These are phyloP conservation scores for Lyophyllum semitale DNA, from an alignment of 768 basidiomycete genomes.

Conservation along the genomic window DNA sequence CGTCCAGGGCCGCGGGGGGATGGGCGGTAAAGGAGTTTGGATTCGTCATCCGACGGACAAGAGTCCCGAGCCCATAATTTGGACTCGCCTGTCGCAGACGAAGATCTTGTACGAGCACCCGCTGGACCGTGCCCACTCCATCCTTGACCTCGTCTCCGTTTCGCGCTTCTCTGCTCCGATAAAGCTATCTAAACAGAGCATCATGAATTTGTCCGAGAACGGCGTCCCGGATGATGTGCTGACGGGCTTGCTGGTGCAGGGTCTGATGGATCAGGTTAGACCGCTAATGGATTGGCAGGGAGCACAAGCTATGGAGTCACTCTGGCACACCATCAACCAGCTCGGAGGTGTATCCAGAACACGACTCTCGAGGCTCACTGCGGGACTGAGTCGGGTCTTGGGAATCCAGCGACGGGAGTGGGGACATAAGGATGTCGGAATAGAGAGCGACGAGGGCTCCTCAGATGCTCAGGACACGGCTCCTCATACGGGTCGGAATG, in stretches of 20 bases:
- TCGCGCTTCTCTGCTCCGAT: constrained; percentile 44
- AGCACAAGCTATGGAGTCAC: constrained; percentile 42
- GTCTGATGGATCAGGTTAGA: constrained; percentile 47
- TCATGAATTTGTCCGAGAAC: constrained; percentile 64
- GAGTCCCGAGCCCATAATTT: constrained; percentile 48
- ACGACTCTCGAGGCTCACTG: constrained; percentile 45
- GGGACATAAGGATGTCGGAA: constrained; percentile 35
- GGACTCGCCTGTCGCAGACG: constrained; percentile 64
- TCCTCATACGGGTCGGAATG: constrained; percentile 36
- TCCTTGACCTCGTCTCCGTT: constrained; percentile 61
- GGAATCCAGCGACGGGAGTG: constrained; percentile 50
- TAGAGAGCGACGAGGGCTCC: constrained; percentile 25
- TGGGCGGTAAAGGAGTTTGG: constrained; percentile 65
- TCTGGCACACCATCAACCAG: constrained; percentile 54
- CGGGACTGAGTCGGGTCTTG: constrained; percentile 55
- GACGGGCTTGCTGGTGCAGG: constrained; percentile 47
- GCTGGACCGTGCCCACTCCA: constrained; percentile 47
- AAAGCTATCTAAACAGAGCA: constrained; percentile 53
- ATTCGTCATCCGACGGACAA: constrained; percentile 50
- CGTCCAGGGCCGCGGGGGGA: constrained; percentile 60
- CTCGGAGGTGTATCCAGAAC: constrained; percentile 45
- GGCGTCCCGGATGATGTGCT: constrained; percentile 50
- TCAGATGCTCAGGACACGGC: constrained; percentile 21
- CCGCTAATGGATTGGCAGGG: constrained; percentile 57
- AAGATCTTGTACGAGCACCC: constrained; percentile 49